Evolutionary conservation across 2,329 filamentous ascomycete species (phyloP), one percentile per base, ranked within the genome.

Genomic region (Pyricularia sp.): DNA sequence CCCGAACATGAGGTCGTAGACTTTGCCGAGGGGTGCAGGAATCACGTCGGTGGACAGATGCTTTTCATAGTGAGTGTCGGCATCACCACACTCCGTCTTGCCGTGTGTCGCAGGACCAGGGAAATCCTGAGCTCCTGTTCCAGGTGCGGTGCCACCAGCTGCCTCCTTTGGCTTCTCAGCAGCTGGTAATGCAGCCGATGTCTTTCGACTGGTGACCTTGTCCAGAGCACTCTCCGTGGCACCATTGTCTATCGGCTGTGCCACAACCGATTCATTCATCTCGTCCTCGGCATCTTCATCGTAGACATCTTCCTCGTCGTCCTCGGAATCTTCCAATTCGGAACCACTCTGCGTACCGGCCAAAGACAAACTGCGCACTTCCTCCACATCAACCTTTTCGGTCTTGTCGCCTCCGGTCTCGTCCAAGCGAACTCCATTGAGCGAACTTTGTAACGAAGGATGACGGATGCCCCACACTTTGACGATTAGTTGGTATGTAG

Each of bases 381-480:
- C 80, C 70, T 81, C 82, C 30, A 80, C 78, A 55, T 91, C 90
- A 30, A 90, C 84, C 78, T 97, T 95, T 74, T 96, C 94, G 0
- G 93, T 97, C 81, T 95, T 97, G 78, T 97, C 94, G 26, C 93
- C 93, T 6, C 92, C 91, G 0, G 88, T 90, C 71, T 92, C 89
- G 72, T 94, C 92, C 3, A 97, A 84, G 14, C 88, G 86, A 12
- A 96, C 92, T 2, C 95, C 94, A 71, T 97, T 97, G 3, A 97
- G 82, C 4, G 93, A 96, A 76, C 93, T 97, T 78, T 93, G 92
- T 33, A 99, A 81, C 69, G 93, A 92, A 1, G 95, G 94, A 77
- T 99, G 95, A 20, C 92, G 95, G 33, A 97, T 90, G 78, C 97
- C 97, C 95, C 95, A 99, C 70, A 99, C 98, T 70, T 96, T 96